Evolutionary conservation across 148 eudicot species (phyloP), one percentile per base, ranked within the genome.

Genomic region (Cornus florida): DNA sequence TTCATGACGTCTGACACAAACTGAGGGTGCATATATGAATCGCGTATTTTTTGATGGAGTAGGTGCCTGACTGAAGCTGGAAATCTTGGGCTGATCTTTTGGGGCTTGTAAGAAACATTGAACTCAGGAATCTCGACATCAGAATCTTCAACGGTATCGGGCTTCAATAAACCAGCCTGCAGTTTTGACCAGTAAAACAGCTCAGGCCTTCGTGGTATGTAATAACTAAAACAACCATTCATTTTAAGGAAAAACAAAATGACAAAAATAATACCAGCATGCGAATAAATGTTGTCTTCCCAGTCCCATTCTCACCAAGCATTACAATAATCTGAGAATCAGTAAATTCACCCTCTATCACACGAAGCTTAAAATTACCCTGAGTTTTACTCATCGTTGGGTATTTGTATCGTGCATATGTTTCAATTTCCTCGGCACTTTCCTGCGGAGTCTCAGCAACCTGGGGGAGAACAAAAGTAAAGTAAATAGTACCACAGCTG

Each of bases 281-380:
- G 70, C 97, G 89, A 46, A 93, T 93, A 79, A 95, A 93, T 67
- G 99, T 93, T 3, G 99, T 95, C 90, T 95, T 95, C 72, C 99
- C 97, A 0, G 97, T 95, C 79, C 97, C 99, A 84, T 95, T 95
- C 90, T 95, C 99, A 71, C 99, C 99, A 84, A 95, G 87, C 99
- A 95, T 93, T 76, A 95, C 99, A 72, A 93, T 73, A 70, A 95
- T 95, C 80, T 95, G 97, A 76, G 99, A 95, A 88, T 95, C 97
- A 7, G 99, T 95, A 72, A 95, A 95, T 84, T 95, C 97, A 77
- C 99, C 99, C 84, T 92, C 99, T 60, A 77, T 48, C 71, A 88
- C 97, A 70, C 82, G 84, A 72, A 95, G 90, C 80, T 76, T 93
- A 86, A 95, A 95, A 79, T 90, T 89, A 19, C 99, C 99, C 79